These are phyloP conservation scores for Physcomitrellopsis africana DNA, from an alignment of 225 moss, liverwort and hornwort genomes.

Conservation along the genomic window DNA sequence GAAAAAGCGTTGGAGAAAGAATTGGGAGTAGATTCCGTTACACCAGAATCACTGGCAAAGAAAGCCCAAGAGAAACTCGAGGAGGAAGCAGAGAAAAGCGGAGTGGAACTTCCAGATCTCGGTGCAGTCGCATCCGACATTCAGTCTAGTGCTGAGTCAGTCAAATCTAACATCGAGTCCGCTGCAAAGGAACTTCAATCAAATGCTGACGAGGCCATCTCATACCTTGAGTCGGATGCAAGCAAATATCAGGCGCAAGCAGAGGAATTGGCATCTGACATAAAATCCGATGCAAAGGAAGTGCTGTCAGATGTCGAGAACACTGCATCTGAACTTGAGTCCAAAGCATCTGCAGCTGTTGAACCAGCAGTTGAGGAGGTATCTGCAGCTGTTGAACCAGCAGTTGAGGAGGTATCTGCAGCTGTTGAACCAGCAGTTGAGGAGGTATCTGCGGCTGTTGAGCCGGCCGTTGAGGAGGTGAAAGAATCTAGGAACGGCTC, in stretches of 20 bases:
- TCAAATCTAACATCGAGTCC: constrained; percentile 29
- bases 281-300: constrained; percentile 27
- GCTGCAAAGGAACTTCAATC: constrained; percentile 35
- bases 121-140: constrained; percentile 21
- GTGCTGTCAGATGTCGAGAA: not conserved
- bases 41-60: constrained; percentile 36
- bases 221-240: constrained; percentile 32
- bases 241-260: constrained; percentile 27
- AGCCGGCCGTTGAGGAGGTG: constrained; percentile 22
- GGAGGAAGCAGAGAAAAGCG: constrained; percentile 36
- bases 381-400: constrained; percentile 24
- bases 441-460: constrained; percentile 25
- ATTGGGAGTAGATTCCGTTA: constrained; percentile 34
- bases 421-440: constrained; percentile 17
- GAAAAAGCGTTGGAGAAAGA: constrained; percentile 51
- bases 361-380: constrained; percentile 25
- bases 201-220: constrained; percentile 26
- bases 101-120: constrained; percentile 36
- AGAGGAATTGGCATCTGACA: constrained; percentile 24
- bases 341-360: too few relatives aligned
- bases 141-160: constrained; percentile 18
- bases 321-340: too few relatives aligned
- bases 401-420: constrained; percentile 17
- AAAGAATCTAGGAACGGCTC: constrained; percentile 31
- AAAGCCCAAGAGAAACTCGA: constrained; percentile 34